Percentiles rank a stretch among this genome's conserved stretches.
These are phyloP conservation scores for Trichophyton rubrum DNA, from an alignment of 2,329 filamentous ascomycete genomes.

Conservation along the genomic window DNA sequence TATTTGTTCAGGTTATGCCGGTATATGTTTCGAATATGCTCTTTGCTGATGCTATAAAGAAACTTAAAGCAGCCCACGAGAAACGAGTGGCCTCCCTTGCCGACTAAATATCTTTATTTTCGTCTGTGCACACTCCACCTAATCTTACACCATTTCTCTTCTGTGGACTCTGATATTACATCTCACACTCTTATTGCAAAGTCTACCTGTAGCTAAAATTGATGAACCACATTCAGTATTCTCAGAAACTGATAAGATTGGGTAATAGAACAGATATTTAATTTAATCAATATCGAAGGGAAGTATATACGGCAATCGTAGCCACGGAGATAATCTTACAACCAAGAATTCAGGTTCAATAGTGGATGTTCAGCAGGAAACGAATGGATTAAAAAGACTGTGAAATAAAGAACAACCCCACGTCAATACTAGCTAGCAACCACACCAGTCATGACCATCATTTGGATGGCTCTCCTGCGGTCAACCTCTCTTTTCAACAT, in stretches of 20 bases:
- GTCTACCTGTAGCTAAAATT: no score
- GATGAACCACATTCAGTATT: no score
- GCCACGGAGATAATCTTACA: no score
- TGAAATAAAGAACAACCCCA: not conserved
- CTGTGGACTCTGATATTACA: no score
- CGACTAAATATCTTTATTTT: not conserved
- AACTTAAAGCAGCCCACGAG: not conserved
- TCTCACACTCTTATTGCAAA: no score
- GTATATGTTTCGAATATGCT: not conserved
- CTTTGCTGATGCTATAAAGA: not conserved
- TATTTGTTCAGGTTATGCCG: constrained; percentile 7
- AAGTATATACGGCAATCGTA: not conserved
- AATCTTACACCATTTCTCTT: no score
- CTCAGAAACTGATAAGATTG: not conserved
- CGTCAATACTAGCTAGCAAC: not conserved
- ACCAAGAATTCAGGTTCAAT: not conserved
- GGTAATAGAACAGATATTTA: not conserved
- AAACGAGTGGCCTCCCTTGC: not conserved
- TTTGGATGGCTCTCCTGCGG: constrained; percentile 41
- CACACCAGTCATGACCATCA: constrained; percentile 23
- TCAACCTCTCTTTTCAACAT: constrained; percentile 58
- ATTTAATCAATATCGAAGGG: not conserved
- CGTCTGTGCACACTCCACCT: no score
- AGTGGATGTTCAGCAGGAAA: not conserved
- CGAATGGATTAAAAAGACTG: not conserved